Evolutionary conservation across 305 asterid genomes (phyloP).

Genomic region (Rubia peregrina): DNA sequence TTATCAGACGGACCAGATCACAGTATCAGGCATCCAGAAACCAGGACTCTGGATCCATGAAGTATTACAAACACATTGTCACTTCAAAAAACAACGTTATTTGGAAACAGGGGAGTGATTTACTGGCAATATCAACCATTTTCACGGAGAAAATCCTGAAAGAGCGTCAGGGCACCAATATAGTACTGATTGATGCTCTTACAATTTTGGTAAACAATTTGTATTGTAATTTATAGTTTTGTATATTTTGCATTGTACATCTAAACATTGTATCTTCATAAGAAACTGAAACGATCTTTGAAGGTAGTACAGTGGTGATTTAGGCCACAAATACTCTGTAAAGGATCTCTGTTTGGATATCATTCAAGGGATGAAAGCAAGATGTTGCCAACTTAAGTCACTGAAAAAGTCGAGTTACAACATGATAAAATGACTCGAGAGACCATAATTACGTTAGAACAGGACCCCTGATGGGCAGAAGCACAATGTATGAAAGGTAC

Average conservation of each 20-base stretch:
- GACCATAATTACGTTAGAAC: neutral
- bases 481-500: neutral
- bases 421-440: neutral
- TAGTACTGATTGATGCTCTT: neutral
- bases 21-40: no score
- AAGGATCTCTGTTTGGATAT: neutral
- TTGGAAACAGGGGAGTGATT: no score
- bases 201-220: neutral
- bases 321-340: neutral
- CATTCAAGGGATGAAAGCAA: neutral
- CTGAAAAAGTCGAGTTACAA: neutral
- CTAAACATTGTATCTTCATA: no score
- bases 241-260: no score
- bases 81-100: no score
- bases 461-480: neutral
- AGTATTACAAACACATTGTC: neutral
- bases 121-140: no score
- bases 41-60: neutral
- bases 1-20: constrained; percentile 6
- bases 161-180: neutral
- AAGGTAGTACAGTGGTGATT: neutral
- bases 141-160: neutral
- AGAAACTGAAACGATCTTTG: neutral
- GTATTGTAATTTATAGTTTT: neutral
- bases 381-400: neutral